phyloP scores from a whole-genome alignment of 768 basidiomycete species.

The Termitomyces sp. region DNA sequence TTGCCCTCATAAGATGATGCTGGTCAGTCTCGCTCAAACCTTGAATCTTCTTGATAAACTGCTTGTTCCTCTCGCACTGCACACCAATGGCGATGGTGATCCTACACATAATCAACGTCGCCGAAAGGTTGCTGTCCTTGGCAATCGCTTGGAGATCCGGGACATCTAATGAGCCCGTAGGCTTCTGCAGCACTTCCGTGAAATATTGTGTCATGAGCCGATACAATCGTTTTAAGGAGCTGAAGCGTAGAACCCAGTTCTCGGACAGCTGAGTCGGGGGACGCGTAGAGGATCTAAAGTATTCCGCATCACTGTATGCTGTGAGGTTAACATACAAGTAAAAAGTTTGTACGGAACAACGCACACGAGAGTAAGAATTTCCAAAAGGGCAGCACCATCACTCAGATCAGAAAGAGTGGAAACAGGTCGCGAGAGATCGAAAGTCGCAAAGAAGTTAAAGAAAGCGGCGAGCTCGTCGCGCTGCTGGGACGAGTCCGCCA shows the following conservation, averaged over 20 bases:
- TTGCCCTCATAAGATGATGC: conserved; percentile 88
- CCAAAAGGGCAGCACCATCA: conserved; percentile 76
- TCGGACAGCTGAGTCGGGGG: conserved; percentile 65
- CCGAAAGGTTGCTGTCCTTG: conserved; percentile 64
- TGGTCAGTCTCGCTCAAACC: conserved; percentile 79
- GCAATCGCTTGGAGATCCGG: conserved; percentile 87
- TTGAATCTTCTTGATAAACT: conserved; percentile 89
- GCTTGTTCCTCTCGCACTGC: conserved; percentile 85
- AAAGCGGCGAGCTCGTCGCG: conserved; percentile 77
- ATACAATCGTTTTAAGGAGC: conserved; percentile 79
- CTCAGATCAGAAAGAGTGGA: conserved; percentile 67
- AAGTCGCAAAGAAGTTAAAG: conserved; percentile 76
- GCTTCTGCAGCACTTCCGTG: conserved; percentile 78
- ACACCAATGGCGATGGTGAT: conserved; percentile 84
- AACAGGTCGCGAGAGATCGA: conserved; percentile 64
- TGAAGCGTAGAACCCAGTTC: conserved; percentile 89
- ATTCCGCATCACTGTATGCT: conserved; percentile 63
- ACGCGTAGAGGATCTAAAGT: conserved; percentile 67
- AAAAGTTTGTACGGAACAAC: conserved; percentile 24
- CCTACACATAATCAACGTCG: conserved; percentile 74
- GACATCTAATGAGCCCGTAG: conserved; percentile 74
- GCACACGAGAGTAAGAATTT: conserved; percentile 75
- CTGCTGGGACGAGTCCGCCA: conserved; percentile 36
- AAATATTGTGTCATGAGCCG: conserved; percentile 89
- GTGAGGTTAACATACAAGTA: neutral